Conservation (phyloP, 1,284 basidiomycete species). For the Naganishia cerealis region DNA sequence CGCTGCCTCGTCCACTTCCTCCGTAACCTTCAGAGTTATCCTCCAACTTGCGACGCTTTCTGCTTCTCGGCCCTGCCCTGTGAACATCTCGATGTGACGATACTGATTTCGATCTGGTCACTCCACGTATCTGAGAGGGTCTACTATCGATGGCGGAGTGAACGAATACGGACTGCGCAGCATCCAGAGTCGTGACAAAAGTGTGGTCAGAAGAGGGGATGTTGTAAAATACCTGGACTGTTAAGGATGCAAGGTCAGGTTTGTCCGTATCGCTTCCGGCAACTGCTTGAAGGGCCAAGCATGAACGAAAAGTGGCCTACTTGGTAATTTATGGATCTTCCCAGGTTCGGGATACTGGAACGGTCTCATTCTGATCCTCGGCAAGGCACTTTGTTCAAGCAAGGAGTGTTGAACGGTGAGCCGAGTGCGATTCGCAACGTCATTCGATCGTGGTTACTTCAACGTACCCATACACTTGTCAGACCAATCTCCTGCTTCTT, state of each 20-base stretch:
- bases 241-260: background rate
- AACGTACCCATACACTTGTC: background rate
- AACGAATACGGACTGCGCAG: constrained; percentile 32
- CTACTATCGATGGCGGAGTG: constrained; percentile 13
- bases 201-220: constrained; percentile 28
- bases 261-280: background rate
- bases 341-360: constrained; percentile 28
- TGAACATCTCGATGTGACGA: background rate
- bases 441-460: background rate
- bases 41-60: constrained; percentile 16
- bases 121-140: background rate
- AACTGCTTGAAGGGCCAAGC: background rate
- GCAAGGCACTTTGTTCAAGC: background rate
- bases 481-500: background rate
- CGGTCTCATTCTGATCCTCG: background rate
- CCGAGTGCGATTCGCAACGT: background rate
- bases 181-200: constrained; percentile 25
- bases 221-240: constrained; percentile 35
- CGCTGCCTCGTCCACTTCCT: background rate
- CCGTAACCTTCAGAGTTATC: background rate
- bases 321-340: constrained; percentile 34
- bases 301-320: constrained; percentile 14
- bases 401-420: background rate
- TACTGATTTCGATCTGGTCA: background rate
- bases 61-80: background rate